Conservation (phyloP, 2,329 filamentous ascomycete genomes). For the Raffaelea albimanens region DNA sequence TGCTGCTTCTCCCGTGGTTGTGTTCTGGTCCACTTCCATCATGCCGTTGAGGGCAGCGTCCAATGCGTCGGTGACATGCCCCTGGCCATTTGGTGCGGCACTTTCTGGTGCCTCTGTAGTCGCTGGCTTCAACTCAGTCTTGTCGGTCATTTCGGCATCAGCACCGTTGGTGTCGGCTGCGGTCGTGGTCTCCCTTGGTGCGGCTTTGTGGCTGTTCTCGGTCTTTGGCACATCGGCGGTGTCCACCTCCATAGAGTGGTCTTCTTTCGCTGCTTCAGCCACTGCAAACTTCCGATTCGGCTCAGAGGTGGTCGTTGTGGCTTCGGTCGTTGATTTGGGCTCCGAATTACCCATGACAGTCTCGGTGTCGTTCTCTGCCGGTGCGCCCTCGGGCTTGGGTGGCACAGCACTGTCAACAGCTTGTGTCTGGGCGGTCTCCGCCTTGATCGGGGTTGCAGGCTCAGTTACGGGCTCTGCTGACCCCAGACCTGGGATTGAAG, state of each 20-base stretch:
- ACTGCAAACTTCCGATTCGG: neutral
- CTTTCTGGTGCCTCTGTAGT: neutral
- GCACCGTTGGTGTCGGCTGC: neutral
- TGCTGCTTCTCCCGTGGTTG: neutral
- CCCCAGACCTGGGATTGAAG: no score
- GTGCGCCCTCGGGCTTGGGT: neutral
- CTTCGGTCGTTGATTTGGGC: neutral
- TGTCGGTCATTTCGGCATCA: neutral
- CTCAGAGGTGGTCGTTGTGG: neutral
- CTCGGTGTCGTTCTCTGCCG: neutral
- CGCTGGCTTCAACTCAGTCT: neutral
- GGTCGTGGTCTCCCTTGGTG: neutral
- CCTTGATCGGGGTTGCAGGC: neutral
- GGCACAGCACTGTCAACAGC: neutral
- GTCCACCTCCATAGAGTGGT: neutral
- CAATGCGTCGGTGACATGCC: slow-evolving; percentile 16
- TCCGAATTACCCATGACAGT: neutral
- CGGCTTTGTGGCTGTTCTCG: no score
- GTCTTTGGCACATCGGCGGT: no score
- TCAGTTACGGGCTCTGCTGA: neutral
- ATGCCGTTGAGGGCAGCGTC: slow-evolving; percentile 15
- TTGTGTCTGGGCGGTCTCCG: neutral
- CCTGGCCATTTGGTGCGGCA: no score
- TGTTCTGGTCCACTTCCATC: slow-evolving; percentile 9
- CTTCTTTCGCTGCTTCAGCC: neutral